A percentile compares a stretch with the other conserved stretches of the same genome.
These are phyloP conservation scores for Podaxis mareebaensis DNA, from an alignment of 768 basidiomycete species.

Conservation along the genomic window DNA sequence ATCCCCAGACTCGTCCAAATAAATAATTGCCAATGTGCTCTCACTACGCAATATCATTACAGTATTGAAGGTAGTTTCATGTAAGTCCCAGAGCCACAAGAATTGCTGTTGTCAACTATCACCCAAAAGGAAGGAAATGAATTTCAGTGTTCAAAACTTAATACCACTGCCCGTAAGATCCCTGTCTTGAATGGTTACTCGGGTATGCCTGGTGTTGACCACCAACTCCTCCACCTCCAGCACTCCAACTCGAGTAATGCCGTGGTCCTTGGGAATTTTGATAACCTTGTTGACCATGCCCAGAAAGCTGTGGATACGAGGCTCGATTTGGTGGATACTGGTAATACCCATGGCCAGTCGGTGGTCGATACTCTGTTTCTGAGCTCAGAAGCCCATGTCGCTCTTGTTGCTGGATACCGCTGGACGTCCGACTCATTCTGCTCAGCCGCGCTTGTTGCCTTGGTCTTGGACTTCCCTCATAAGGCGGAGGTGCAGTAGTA, in stretches of 20 bases:
- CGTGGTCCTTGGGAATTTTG: neutral
- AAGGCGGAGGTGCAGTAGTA: neutral
- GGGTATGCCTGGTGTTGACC: neutral
- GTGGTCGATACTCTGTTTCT: neutral
- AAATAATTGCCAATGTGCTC: neutral
- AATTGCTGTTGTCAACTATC: constrained; percentile 21
- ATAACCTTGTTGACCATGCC: neutral
- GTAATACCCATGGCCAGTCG: neutral
- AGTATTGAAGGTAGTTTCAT: too few species aligned
- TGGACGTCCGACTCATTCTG: neutral
- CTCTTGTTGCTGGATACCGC: neutral
- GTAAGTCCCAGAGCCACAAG: neutral
- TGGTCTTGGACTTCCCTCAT: neutral
- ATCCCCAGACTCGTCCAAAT: constrained; percentile 30
- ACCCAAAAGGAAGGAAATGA: neutral
- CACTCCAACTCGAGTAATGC: constrained; percentile 5
- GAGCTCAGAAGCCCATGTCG: neutral
- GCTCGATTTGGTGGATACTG: constrained; percentile 8
- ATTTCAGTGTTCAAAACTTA: neutral
- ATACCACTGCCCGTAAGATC: neutral
- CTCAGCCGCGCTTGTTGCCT: neutral
- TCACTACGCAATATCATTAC: neutral
- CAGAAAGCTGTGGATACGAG: constrained; percentile 1
- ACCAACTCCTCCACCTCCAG: neutral
- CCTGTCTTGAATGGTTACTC: neutral